phyloP scores from a whole-genome alignment of 2,329 filamentous ascomycete species.

The Fonsecaea nubica region DNA sequence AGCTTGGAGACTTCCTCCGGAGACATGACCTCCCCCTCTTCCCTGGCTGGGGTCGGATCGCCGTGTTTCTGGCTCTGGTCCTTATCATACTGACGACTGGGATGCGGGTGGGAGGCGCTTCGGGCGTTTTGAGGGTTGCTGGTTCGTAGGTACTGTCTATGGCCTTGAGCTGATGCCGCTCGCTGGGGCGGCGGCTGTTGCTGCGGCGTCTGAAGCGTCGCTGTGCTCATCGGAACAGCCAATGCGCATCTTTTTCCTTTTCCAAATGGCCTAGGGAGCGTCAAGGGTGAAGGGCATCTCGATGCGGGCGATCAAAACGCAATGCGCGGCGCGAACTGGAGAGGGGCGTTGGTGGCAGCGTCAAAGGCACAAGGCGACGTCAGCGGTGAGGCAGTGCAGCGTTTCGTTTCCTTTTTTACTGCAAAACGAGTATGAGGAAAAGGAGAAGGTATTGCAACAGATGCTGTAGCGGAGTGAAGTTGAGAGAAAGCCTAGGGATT shows the following conservation, averaged over 20 bases:
- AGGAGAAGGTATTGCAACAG: neutral
- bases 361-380: constrained; percentile 6
- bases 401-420: neutral
- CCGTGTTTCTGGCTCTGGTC: constrained; percentile 35
- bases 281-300: constrained; percentile 41
- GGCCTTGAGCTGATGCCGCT: constrained; percentile 40
- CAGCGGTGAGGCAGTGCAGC: constrained; percentile 17
- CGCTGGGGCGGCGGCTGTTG: constrained; percentile 38
- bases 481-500: neutral
- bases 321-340: constrained; percentile 18
- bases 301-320: constrained; percentile 17
- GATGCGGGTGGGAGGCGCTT: constrained; percentile 40
- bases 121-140: constrained; percentile 35
- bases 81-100: constrained; percentile 38
- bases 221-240: constrained; percentile 40
- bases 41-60: constrained; percentile 21
- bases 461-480: neutral
- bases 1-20: constrained; percentile 46
- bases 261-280: constrained; percentile 37
- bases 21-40: constrained; percentile 24
- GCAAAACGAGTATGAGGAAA: neutral
- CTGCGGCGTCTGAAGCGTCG: constrained; percentile 41
- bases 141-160: constrained; percentile 37
- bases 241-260: constrained; percentile 34
- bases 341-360: constrained; percentile 3